These are phyloP conservation scores for Xylaria hypoxylon DNA, from an alignment of 2,329 filamentous ascomycete genomes.

Conservation along the genomic window DNA sequence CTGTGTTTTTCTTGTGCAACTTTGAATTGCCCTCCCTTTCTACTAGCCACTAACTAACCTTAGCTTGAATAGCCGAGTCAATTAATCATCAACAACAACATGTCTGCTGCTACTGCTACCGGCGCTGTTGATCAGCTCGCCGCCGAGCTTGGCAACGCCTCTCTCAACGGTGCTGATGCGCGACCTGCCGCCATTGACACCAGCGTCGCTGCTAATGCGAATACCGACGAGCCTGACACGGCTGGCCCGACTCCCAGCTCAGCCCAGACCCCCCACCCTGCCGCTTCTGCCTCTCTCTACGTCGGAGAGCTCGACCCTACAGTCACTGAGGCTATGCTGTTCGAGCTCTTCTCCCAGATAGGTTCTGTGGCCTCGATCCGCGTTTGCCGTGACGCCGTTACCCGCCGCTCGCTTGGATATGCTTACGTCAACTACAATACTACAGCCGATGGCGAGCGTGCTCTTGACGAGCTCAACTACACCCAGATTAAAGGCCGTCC, in stretches of 20 bases:
- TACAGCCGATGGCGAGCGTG: slow-evolving; percentile 94
- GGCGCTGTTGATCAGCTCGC: slow-evolving; percentile 82
- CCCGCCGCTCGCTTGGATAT: slow-evolving; percentile 97
- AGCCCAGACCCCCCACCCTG: slow-evolving; percentile 77
- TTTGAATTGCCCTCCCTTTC: slow-evolving; percentile 20
- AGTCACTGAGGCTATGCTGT: slow-evolving; percentile 99
- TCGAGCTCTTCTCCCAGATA: slow-evolving; percentile 99
- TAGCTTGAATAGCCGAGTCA: slow-evolving; percentile 36
- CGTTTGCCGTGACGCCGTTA: slow-evolving; percentile 99
- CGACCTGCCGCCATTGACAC: slow-evolving; percentile 80
- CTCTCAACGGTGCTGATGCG: slow-evolving; percentile 75
- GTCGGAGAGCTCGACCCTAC: slow-evolving; percentile 98
- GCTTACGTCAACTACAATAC: slow-evolving; percentile 99
- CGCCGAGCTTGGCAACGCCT: slow-evolving; percentile 78
- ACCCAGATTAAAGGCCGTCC: slow-evolving; percentile 98
- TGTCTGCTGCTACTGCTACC: slow-evolving; percentile 69
- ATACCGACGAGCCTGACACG: slow-evolving; percentile 69
- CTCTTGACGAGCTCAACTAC: slow-evolving; percentile 99
- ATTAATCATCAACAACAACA: slow-evolving; percentile 58
- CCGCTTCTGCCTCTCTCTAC: slow-evolving; percentile 97
- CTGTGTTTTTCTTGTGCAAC: slow-evolving; percentile 2
- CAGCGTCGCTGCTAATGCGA: slow-evolving; percentile 68
- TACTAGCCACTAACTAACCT: slow-evolving; percentile 37
- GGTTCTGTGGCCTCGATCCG: slow-evolving; percentile 98
- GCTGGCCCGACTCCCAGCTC: slow-evolving; percentile 79